Evolutionary conservation across 495 filamentous ascomycete species (phyloP).

Genomic region (Collariella sp.): DNA sequence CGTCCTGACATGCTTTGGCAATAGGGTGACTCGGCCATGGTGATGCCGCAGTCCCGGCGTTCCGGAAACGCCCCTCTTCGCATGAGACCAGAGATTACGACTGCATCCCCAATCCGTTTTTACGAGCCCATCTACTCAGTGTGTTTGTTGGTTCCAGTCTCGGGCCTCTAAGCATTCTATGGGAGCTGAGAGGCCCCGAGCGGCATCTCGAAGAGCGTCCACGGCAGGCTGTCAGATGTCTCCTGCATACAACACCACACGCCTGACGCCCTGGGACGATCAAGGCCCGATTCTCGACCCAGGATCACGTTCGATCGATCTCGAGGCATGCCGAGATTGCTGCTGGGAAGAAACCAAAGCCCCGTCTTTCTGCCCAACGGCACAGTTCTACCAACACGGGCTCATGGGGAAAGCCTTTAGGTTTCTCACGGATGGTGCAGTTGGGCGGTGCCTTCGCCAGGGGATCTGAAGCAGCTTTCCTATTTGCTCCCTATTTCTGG

Average conservation of each 20-base stretch:
- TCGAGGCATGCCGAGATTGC: conserved; percentile 7
- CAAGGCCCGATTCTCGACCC: conserved; percentile 20
- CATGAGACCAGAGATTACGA: conserved; percentile 4
- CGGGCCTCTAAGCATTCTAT: neutral
- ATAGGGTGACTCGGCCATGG: conserved; percentile 13
- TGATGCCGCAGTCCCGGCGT: conserved; percentile 12
- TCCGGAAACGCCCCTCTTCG: conserved; percentile 7
- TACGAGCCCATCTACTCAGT: neutral
- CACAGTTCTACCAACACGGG: conserved; percentile 17
- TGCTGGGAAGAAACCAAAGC: conserved; percentile 13
- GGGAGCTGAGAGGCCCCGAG: conserved; percentile 11
- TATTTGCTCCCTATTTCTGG: conserved; percentile 12
- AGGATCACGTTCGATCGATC: conserved; percentile 19
- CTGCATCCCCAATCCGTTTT: neutral
- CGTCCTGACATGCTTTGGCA: conserved; percentile 10
- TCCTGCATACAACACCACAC: conserved; percentile 11
- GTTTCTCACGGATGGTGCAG: conserved; percentile 10
- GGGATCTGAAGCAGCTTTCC: neutral
- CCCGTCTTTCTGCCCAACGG: conserved; percentile 22
- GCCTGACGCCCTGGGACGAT: conserved; percentile 9
- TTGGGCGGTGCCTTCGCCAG: conserved; percentile 7
- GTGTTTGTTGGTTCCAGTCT: conserved; percentile 9
- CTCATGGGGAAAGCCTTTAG: conserved; percentile 5
- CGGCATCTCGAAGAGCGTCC: neutral
- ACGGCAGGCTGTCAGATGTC: conserved; percentile 12